Percentiles rank a stretch among this genome's conserved stretches.
phyloP scores from a whole-genome alignment of 768 basidiomycete genomes.

The Suillus spraguei region DNA sequence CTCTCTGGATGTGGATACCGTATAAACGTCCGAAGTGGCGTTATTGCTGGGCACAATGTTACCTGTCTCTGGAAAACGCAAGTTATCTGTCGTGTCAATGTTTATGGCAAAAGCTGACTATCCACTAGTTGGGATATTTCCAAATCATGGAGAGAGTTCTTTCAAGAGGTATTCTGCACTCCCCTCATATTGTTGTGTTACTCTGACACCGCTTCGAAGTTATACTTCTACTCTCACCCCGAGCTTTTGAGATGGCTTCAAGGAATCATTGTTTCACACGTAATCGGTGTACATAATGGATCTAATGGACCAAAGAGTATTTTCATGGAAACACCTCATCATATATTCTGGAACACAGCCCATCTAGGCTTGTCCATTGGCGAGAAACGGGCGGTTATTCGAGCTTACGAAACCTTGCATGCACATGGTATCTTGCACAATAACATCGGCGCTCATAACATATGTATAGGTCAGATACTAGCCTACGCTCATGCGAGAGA shows the following conservation, averaged over 20 bases:
- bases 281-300: conserved; percentile 18
- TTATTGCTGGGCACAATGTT: conserved; percentile 15
- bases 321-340: conserved; percentile 25
- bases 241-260: conserved; percentile 24
- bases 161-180: conserved; percentile 13
- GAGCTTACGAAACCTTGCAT: conserved; percentile 24
- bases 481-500: background rate
- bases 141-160: conserved; percentile 11
- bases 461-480: conserved; percentile 22
- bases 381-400: conserved; percentile 19
- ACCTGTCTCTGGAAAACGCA: conserved; percentile 20
- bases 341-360: conserved; percentile 21
- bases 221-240: conserved; percentile 21
- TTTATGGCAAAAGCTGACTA: background rate
- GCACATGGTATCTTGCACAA: conserved; percentile 25
- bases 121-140: conserved; percentile 11
- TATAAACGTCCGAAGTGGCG: background rate
- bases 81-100: conserved; percentile 4
- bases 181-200: background rate
- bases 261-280: conserved; percentile 20
- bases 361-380: conserved; percentile 11
- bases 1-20: background rate
- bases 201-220: conserved; percentile 9
- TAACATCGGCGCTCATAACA: conserved; percentile 18
- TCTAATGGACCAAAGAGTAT: conserved; percentile 16